These are phyloP conservation scores for Ogataea henricii DNA, from an alignment of 805 yeast species.

Conservation along the genomic window DNA sequence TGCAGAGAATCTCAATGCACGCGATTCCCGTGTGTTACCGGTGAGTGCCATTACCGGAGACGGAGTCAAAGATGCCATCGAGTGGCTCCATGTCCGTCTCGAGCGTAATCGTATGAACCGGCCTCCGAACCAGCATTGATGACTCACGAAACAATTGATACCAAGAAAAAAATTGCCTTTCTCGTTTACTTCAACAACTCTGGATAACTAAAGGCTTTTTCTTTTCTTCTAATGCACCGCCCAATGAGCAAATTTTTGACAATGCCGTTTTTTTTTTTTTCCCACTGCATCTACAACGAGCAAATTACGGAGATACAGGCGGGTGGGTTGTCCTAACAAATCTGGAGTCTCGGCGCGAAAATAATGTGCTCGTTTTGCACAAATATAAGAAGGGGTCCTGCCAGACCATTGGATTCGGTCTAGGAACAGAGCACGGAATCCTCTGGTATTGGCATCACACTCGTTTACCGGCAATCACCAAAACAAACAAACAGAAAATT, in stretches of 20 bases:
- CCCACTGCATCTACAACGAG: conserved; percentile 2
- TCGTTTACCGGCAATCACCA: background rate
- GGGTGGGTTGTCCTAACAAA: background rate
- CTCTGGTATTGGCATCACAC: background rate
- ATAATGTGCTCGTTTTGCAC: conserved; percentile 1
- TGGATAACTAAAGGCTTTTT: background rate
- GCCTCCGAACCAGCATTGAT: conserved; percentile 50
- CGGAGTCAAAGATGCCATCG: conserved; percentile 84
- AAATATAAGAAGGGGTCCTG: background rate
- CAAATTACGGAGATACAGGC: conserved; percentile 9
- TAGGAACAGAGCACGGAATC: background rate
- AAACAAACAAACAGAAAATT: background rate
- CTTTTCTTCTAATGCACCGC: background rate
- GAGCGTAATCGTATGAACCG: conserved; percentile 63
- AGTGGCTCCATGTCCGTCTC: conserved; percentile 80
- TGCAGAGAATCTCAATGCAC: conserved; percentile 82
- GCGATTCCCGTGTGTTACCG: conserved; percentile 88
- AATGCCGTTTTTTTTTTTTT: background rate
- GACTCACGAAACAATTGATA: too few relatives aligned
- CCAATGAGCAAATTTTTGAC: conserved; percentile 7
- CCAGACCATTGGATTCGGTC: background rate
- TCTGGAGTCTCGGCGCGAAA: conserved; percentile 1
- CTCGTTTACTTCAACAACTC: background rate
- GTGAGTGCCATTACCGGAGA: conserved; percentile 82
- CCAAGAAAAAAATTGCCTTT: conserved; percentile 19